phyloP scores from a whole-genome alignment of 2,329 filamentous ascomycete species.

The Xylariaceae sp. region DNA sequence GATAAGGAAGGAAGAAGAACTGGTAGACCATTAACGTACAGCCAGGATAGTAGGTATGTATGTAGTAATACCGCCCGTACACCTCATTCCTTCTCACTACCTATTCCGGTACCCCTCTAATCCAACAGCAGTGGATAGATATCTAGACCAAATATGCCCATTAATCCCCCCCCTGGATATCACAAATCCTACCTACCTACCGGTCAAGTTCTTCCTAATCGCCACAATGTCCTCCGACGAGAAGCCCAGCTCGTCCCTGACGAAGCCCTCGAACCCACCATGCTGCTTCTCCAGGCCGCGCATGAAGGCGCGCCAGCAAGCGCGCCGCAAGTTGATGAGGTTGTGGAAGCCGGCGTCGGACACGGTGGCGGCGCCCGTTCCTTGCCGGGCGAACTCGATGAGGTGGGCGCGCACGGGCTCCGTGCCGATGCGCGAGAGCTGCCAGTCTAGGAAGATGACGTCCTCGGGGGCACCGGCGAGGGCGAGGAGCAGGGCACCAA shows the following conservation, averaged over 20 bases:
- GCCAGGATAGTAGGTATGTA: no score
- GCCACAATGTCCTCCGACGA: constrained; percentile 40
- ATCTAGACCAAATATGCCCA: no score
- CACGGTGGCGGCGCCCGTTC: constrained; percentile 32
- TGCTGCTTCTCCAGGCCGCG: constrained; percentile 40
- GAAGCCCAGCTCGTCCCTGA: constrained; percentile 42
- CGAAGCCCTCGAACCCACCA: constrained; percentile 47
- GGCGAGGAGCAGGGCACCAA: constrained; percentile 46
- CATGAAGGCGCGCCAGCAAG: constrained; percentile 44
- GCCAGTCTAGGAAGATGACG: constrained; percentile 44
- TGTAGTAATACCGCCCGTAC: no score
- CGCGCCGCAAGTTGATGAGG: constrained; percentile 39
- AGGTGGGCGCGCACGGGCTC: constrained; percentile 48
- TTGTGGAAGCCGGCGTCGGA: constrained; percentile 44
- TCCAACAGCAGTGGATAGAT: no score
- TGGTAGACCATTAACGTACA: no score
- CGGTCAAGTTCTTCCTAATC: constrained; percentile 43
- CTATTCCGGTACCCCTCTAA: no score
- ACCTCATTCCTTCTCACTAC: no score
- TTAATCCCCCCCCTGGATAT: neutral
- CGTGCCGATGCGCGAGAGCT: constrained; percentile 49
- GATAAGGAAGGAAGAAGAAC: no score
- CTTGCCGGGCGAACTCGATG: constrained; percentile 38
- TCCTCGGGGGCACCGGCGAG: constrained; percentile 44
- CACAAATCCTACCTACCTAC: neutral